Percentiles rank a stretch among this genome's conserved stretches.
Evolutionary conservation across 352 stramenopile genomes (phyloP).

Genomic region (Plasmopara muralis): DNA sequence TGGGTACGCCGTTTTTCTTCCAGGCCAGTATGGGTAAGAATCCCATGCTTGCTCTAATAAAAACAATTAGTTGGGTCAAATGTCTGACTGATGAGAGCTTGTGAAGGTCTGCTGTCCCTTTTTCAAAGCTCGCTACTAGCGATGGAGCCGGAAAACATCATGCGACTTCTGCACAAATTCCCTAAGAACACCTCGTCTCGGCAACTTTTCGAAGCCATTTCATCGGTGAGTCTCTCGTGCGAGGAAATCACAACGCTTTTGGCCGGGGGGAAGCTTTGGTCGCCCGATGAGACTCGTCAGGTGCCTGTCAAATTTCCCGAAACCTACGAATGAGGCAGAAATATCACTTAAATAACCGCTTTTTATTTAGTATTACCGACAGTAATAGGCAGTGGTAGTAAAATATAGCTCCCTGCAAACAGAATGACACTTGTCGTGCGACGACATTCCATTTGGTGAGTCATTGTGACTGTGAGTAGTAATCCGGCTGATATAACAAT

Average conservation of each 20-base stretch:
- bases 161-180: conserved; percentile 77
- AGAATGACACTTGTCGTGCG: too few relatives aligned
- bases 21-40: conserved; percentile 73
- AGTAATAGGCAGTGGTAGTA: too few relatives aligned
- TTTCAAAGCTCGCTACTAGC: conserved; percentile 61
- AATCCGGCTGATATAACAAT: too few relatives aligned
- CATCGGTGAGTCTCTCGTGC: conserved; percentile 58
- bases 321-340: conserved; percentile 45
- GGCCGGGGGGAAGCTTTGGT: conserved; percentile 65
- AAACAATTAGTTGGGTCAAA: neutral
- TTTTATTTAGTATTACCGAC: too few relatives aligned
- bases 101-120: conserved; percentile 55
- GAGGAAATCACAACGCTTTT: conserved; percentile 64
- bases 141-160: conserved; percentile 74
- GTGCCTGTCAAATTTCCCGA: conserved; percentile 72
- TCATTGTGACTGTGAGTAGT: too few relatives aligned
- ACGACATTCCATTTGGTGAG: too few relatives aligned
- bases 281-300: conserved; percentile 50
- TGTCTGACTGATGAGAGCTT: conserved; percentile 1
- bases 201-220: conserved; percentile 62
- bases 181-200: conserved; percentile 44
- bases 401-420: too few relatives aligned
- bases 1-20: conserved; percentile 83
- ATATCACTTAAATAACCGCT: too few relatives aligned
- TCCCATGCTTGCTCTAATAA: neutral